A percentile compares a stretch with the other conserved stretches of the same genome.
Conservation (phyloP, 108 stramenopile genomes). For the Cyclotella atomus region DNA sequence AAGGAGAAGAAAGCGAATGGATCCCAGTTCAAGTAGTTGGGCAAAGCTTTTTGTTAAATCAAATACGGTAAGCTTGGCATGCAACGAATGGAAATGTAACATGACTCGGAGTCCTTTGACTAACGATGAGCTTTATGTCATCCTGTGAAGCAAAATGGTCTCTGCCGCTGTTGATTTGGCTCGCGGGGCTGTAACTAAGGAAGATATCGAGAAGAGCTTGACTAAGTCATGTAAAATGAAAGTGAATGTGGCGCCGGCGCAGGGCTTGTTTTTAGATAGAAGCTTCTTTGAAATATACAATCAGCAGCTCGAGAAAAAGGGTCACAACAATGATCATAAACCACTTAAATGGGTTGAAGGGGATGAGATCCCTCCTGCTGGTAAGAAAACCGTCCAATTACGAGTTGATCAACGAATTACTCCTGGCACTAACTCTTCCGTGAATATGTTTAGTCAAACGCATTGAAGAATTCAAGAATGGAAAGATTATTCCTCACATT, state of each 20-base stretch:
- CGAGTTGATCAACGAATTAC: background rate
- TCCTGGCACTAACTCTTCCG: background rate
- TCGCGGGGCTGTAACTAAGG: conserved; percentile 63
- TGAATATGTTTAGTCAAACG: conserved; percentile 57
- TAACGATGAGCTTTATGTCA: too few species aligned
- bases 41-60: conserved; percentile 96
- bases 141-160: too few species aligned
- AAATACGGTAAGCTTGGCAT: too few species aligned
- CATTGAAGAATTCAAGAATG: conserved; percentile 74
- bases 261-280: conserved; percentile 90
- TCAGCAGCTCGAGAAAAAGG: conserved; percentile 51
- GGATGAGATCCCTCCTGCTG: conserved; percentile 19
- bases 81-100: too few species aligned
- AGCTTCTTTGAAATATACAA: conserved; percentile 83
- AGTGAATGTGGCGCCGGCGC: conserved; percentile 77
- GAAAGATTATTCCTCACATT: conserved; percentile 76
- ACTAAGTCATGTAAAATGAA: conserved; percentile 47
- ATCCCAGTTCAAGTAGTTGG: conserved; percentile 70
- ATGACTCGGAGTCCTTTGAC: too few species aligned
- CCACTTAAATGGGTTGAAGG: conserved; percentile 52
- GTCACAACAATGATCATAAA: conserved; percentile 38
- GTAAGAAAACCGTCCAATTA: background rate
- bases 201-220: conserved; percentile 56
- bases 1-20: conserved; percentile 35
- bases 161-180: conserved; percentile 80